Percentiles rank a stretch among this genome's conserved stretches.
Evolutionary conservation across 805 yeast species (phyloP).

Genomic region (Metschnikowia aberdeeniae): DNA sequence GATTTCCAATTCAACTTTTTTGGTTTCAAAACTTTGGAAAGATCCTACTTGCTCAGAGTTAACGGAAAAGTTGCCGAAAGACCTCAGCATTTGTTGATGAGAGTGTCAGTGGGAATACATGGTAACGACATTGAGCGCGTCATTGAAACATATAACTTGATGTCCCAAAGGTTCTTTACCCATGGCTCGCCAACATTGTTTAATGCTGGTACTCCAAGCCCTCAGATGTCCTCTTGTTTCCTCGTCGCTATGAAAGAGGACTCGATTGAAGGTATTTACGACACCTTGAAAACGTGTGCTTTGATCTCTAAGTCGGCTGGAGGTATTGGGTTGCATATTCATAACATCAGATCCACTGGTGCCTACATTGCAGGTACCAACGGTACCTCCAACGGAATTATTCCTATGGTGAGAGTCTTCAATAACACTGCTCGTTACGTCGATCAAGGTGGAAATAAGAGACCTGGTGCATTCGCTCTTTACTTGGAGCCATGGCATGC

Average conservation of each 20-base stretch:
- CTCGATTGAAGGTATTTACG: slow-evolving; percentile 60
- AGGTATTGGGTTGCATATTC: slow-evolving; percentile 60
- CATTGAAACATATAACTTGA: slow-evolving; percentile 53
- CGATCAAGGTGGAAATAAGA: slow-evolving; percentile 63
- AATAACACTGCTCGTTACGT: slow-evolving; percentile 62
- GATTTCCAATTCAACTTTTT: slow-evolving; percentile 57
- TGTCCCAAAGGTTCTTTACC: slow-evolving; percentile 56
- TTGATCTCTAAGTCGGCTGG: slow-evolving; percentile 59
- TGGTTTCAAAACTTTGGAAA: slow-evolving; percentile 58
- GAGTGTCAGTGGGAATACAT: slow-evolving; percentile 60
- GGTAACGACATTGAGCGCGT: slow-evolving; percentile 50
- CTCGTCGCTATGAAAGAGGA: slow-evolving; percentile 61
- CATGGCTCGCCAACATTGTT: slow-evolving; percentile 62
- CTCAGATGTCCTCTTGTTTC: slow-evolving; percentile 62
- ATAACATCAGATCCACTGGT: slow-evolving; percentile 56
- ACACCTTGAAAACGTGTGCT: slow-evolving; percentile 59
- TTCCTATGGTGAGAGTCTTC: slow-evolving; percentile 61
- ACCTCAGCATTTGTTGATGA: slow-evolving; percentile 60
- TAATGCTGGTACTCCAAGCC: slow-evolving; percentile 58
- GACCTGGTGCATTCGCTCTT: slow-evolving; percentile 63
- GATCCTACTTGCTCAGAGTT: slow-evolving; percentile 52
- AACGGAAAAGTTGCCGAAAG: slow-evolving; percentile 57
- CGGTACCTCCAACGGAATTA: slow-evolving; percentile 59
- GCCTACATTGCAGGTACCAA: slow-evolving; percentile 60
- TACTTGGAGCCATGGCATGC: slow-evolving; percentile 64